Percentiles rank a stretch among this genome's conserved stretches.
Conservation (phyloP, 2,329 filamentous ascomycete genomes). For the Diaporthe batatas region DNA sequence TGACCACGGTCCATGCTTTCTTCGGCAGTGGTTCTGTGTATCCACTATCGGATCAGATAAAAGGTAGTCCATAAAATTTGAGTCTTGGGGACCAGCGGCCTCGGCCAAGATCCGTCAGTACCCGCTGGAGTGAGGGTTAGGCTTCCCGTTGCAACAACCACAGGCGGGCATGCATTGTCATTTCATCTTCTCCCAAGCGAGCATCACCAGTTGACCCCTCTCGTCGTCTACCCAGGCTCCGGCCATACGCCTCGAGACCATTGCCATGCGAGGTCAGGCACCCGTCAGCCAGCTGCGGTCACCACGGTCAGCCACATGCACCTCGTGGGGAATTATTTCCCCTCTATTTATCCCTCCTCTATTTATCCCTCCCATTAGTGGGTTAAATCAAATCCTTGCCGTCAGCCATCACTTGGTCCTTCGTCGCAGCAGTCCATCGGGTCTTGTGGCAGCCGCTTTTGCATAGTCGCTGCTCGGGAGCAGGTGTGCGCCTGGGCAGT, state of each 20-base stretch:
- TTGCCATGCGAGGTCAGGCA: not conserved
- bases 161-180: no score
- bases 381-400: not conserved
- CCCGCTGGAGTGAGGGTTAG: no score
- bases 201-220: not conserved
- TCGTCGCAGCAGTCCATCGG: not conserved
- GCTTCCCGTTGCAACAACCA: no score
- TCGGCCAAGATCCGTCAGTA: slow-evolving; percentile 21
- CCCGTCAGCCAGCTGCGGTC: slow-evolving; percentile 6
- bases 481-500: not conserved
- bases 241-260: not conserved
- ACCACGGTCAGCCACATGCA: slow-evolving; percentile 14
- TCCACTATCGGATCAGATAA: slow-evolving; percentile 23
- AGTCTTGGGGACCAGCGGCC: not conserved
- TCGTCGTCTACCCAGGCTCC: no score
- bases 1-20: not conserved
- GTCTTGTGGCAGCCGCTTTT: not conserved
- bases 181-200: not conserved
- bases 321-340: no score
- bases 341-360: slow-evolving; percentile 8
- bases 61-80: not conserved
- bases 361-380: no score
- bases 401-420: not conserved
- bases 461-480: not conserved
- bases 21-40: not conserved